phyloP scores from a whole-genome alignment of 495 filamentous ascomycete genomes.

The Tuber brumale region DNA sequence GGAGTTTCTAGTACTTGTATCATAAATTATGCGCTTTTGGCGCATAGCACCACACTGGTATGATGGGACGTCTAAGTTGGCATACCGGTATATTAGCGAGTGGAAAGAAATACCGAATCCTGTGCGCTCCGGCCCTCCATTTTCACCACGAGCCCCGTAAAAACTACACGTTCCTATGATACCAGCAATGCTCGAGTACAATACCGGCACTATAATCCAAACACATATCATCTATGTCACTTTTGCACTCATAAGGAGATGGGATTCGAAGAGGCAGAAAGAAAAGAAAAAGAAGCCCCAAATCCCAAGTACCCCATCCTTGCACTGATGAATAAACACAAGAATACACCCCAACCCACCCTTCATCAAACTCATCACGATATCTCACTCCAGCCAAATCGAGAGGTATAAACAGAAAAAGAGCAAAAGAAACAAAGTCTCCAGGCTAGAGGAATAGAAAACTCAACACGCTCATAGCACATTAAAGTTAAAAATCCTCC shows the following conservation, averaged over 20 bases:
- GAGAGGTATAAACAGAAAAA: conserved; percentile 23
- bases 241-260: neutral
- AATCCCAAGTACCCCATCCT: neutral
- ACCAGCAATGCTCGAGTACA: neutral
- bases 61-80: neutral
- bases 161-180: neutral
- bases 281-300: neutral
- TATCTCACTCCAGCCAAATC: neutral
- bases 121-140: neutral
- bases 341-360: conserved; percentile 2
- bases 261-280: conserved; percentile 10
- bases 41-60: neutral
- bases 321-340: conserved; percentile 2
- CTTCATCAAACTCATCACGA: conserved; percentile 7
- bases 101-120: neutral
- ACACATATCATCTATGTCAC: conserved; percentile 2
- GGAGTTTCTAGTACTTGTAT: neutral
- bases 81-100: neutral
- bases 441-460: conserved; percentile 8
- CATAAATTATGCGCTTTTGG: neutral
- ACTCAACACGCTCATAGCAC: conserved; percentile 15
- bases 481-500: conserved; percentile 16
- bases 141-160: neutral
- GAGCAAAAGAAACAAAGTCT: conserved; percentile 11
- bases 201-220: neutral